A percentile compares a stretch with the other conserved stretches of the same genome.
phyloP scores from a whole-genome alignment of 2,329 filamentous ascomycete species.

The Aspergillus piperis region DNA sequence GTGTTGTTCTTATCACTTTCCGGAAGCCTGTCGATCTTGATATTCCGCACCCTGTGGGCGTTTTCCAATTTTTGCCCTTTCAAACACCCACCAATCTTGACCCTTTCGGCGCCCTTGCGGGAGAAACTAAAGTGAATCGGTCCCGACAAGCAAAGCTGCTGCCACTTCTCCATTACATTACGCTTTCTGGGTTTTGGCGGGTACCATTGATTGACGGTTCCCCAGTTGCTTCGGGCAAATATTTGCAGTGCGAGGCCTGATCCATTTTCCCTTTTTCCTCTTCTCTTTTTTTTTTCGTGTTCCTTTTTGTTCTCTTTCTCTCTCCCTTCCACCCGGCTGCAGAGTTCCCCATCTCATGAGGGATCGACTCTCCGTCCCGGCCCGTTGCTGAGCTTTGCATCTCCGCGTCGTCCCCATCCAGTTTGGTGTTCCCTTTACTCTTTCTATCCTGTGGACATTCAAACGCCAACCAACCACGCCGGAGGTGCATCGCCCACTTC shows the following conservation, averaged over 20 bases:
- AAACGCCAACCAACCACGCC: constrained; percentile 14
- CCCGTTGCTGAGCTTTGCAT: constrained; percentile 29
- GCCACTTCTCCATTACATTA: background rate
- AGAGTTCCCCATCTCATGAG: constrained; percentile 23
- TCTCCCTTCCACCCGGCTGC: constrained; percentile 18
- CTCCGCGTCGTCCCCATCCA: constrained; percentile 20
- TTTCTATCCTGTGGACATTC: constrained; percentile 10
- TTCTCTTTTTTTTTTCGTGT: constrained; percentile 19
- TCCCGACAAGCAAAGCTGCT: constrained; percentile 16
- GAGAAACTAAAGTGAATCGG: constrained; percentile 8
- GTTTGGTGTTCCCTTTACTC: constrained; percentile 22
- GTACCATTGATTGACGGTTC: background rate
- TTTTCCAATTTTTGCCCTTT: constrained; percentile 16
- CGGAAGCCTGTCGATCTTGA: constrained; percentile 24
- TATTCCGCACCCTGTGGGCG: constrained; percentile 15
- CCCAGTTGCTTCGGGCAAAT: constrained; percentile 7
- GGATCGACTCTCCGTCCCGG: constrained; percentile 28
- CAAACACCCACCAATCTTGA: constrained; percentile 12
- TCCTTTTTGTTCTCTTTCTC: constrained; percentile 5
- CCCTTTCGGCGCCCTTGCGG: constrained; percentile 23
- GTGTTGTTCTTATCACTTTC: constrained; percentile 11
- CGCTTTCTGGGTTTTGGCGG: constrained; percentile 1
- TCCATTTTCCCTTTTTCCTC: constrained; percentile 17
- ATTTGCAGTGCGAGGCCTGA: background rate
- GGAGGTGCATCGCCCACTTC: constrained; percentile 20